Percentiles rank a stretch among this genome's conserved stretches.
Conservation (phyloP, 768 basidiomycete species). For the Hygrophoropsis aurantiaca region DNA sequence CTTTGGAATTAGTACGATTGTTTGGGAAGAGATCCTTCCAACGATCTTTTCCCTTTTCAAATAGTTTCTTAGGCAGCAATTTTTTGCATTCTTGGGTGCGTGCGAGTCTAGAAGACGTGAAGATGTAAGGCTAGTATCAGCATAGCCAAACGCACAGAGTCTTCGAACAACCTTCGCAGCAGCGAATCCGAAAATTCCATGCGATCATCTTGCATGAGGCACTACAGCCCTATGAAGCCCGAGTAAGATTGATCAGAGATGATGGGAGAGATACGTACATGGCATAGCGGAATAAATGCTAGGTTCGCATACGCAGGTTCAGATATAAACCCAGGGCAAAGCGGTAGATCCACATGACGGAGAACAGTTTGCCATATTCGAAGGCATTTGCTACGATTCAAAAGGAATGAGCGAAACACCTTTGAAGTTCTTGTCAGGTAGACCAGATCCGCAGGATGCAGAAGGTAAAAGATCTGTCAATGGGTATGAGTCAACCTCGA, state of each 20-base stretch:
- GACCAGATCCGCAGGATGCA: neutral
- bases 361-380: conserved; percentile 1
- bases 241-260: neutral
- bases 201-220: too few relatives aligned
- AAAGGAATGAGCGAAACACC: conserved; percentile 2
- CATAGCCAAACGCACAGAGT: too few relatives aligned
- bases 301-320: conserved; percentile 4
- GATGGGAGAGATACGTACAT: neutral
- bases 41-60: too few relatives aligned
- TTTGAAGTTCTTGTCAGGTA: neutral
- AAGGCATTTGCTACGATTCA: conserved; percentile 1
- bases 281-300: neutral
- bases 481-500: too few relatives aligned
- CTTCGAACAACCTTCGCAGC: too few relatives aligned
- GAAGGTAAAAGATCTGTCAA: neutral
- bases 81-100: too few relatives aligned
- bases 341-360: neutral
- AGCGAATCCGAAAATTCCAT: too few relatives aligned
- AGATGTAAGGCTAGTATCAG: too few relatives aligned
- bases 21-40: too few relatives aligned
- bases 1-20: too few relatives aligned
- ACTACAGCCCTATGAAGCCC: neutral
- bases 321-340: neutral
- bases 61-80: too few relatives aligned
- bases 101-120: too few relatives aligned